A percentile compares a stretch with the other conserved stretches of the same genome.
Conservation (phyloP, 2,329 filamentous ascomycete species). For the Meredithiella fracta region DNA sequence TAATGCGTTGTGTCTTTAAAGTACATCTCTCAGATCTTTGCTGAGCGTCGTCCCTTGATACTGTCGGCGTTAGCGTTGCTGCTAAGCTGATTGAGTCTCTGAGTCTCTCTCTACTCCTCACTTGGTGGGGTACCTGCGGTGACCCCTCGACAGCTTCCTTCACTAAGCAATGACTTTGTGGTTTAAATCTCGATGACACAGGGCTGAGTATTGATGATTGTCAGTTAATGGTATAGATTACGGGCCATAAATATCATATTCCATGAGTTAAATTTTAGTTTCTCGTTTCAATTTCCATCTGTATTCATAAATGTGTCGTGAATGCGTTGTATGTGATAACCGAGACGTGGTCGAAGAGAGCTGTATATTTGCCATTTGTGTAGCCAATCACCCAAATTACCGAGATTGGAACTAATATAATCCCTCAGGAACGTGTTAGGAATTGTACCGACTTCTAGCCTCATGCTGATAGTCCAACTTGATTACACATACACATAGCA, state of each 20-base stretch:
- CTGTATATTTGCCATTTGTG: too few relatives aligned
- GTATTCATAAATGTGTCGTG: too few relatives aligned
- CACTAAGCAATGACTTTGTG: slow-evolving; percentile 2
- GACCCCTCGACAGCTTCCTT: slow-evolving; percentile 55
- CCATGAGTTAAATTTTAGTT: too few relatives aligned
- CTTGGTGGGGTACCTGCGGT: slow-evolving; percentile 93
- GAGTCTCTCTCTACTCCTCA: slow-evolving; percentile 79
- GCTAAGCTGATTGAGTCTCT: slow-evolving; percentile 86
- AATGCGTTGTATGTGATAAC: too few relatives aligned
- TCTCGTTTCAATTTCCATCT: too few relatives aligned
- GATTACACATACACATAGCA: too few relatives aligned
- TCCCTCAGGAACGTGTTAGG: too few relatives aligned
- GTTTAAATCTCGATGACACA: slow-evolving; percentile 4
- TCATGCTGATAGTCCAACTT: too few relatives aligned
- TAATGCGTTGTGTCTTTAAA: slow-evolving; percentile 23
- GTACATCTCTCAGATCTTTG: slow-evolving; percentile 74
- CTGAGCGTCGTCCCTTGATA: slow-evolving; percentile 83
- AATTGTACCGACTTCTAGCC: too few relatives aligned
- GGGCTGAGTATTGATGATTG: neutral
- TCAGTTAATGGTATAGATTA: neutral
- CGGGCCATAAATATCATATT: neutral
- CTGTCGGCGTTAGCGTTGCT: slow-evolving; percentile 67
- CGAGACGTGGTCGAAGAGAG: too few relatives aligned
- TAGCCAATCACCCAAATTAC: too few relatives aligned
- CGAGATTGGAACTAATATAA: too few relatives aligned